Evolutionary conservation across 352 stramenopile species (phyloP).

Genomic region (Pythium utonaiense): DNA sequence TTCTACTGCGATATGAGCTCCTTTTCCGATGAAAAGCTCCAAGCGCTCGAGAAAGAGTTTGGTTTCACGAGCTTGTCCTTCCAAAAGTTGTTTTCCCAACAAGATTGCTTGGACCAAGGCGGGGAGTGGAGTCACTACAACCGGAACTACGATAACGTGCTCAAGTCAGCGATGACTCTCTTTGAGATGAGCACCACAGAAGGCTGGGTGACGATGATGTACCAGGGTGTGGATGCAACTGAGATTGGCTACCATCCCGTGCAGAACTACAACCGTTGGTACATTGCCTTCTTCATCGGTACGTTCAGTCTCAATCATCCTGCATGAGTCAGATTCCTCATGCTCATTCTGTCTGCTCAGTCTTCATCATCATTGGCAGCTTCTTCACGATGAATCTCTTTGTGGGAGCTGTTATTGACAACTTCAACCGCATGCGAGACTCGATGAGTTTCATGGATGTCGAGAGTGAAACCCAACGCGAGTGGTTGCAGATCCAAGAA

Average conservation of each 20-base stretch:
- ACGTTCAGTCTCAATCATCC: too few relatives aligned
- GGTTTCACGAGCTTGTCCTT: conserved; percentile 41
- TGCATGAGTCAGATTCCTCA: not conserved
- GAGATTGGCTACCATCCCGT: conserved; percentile 70
- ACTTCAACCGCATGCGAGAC: conserved; percentile 70
- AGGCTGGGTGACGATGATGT: conserved; percentile 84
- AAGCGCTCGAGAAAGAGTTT: conserved; percentile 27
- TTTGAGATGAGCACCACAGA: conserved; percentile 88
- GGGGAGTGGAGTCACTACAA: conserved; percentile 26
- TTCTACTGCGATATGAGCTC: conserved; percentile 57
- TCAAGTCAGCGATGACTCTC: conserved; percentile 50
- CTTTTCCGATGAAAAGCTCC: conserved; percentile 25
- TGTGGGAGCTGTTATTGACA: conserved; percentile 86
- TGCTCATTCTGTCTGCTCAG: conserved; percentile 12
- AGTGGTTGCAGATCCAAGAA: conserved; percentile 60
- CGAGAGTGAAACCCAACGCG: conserved; percentile 65
- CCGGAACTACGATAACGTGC: conserved; percentile 67
- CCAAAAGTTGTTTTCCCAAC: conserved; percentile 36
- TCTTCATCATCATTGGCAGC: conserved; percentile 81
- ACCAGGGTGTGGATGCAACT: conserved; percentile 64
- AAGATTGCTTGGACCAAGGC: conserved; percentile 29
- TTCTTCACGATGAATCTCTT: conserved; percentile 90
- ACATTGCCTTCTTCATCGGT: conserved; percentile 76
- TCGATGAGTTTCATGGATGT: conserved; percentile 32
- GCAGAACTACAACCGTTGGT: conserved; percentile 56